phyloP scores from a whole-genome alignment of 73 alveolate species.

The Tetrahymena thermophila region DNA sequence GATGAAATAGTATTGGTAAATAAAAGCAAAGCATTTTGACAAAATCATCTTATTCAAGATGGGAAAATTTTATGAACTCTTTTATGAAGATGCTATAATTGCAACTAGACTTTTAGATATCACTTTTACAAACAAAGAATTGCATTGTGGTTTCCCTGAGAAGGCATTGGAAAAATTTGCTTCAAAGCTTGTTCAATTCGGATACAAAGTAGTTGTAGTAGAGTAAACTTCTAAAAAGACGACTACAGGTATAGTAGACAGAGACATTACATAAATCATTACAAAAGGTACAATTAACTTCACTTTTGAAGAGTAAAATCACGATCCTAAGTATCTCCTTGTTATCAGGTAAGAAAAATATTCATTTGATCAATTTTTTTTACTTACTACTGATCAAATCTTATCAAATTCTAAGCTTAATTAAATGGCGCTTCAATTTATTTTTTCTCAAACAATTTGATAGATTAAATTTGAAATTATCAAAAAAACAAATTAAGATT shows the following conservation, averaged over 20 bases:
- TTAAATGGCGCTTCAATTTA: not conserved
- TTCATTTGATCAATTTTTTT: not conserved
- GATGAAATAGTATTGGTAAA: slow-evolving; percentile 57
- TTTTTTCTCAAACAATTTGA: no score
- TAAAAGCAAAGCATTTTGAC: slow-evolving; percentile 53
- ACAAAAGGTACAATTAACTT: slow-evolving; percentile 62
- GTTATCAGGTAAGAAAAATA: not conserved
- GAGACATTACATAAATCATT: slow-evolving; percentile 50
- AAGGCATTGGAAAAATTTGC: slow-evolving; percentile 46
- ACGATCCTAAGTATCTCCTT: not conserved
- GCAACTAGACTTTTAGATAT: slow-evolving; percentile 55
- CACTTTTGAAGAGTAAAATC: slow-evolving; percentile 12
- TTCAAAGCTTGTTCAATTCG: slow-evolving; percentile 37
- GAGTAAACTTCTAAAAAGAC: slow-evolving; percentile 41
- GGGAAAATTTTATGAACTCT: slow-evolving; percentile 73
- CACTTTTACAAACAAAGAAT: slow-evolving; percentile 71
- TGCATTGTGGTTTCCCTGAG: slow-evolving; percentile 81
- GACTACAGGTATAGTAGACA: slow-evolving; percentile 31
- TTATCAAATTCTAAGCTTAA: not conserved
- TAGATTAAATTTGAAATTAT: no score
- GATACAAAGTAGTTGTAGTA: slow-evolving; percentile 58
- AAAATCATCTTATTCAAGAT: slow-evolving; percentile 63
- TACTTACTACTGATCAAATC: not conserved
- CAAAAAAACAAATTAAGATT: no score
- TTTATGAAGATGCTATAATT: slow-evolving; percentile 67